Evolutionary conservation across 192 early-diverging fungal species (phyloP).

Genomic region (Pilobolus umbonatus): DNA sequence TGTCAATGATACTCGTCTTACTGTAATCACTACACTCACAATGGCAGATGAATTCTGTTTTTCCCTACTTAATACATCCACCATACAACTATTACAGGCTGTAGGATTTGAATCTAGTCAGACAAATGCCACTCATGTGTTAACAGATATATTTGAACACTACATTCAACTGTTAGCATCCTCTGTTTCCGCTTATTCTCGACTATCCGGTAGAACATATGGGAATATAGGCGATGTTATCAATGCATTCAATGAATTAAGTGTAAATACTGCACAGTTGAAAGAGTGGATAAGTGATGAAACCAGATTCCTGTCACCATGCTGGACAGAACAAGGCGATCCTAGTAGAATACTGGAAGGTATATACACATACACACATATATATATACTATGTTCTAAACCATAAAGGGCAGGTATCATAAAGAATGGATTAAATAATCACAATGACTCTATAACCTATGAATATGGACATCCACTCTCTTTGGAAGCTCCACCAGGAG

Average conservation of each 20-base stretch:
- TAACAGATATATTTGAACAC: slow-evolving; percentile 49
- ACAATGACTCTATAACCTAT: not conserved
- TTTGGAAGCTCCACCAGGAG: not conserved
- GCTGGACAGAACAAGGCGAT: slow-evolving; percentile 42
- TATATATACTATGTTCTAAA: not conserved
- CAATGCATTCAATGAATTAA: slow-evolving; percentile 37
- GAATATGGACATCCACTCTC: not conserved
- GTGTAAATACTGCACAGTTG: slow-evolving; percentile 34
- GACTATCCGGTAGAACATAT: slow-evolving; percentile 39
- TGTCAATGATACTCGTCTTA: too few species aligned
- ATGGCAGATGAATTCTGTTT: slow-evolving; percentile 45
- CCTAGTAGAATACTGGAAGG: slow-evolving; percentile 41
- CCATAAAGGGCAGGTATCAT: not conserved
- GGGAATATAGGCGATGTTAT: slow-evolving; percentile 41
- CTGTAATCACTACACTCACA: too few species aligned
- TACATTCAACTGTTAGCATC: slow-evolving; percentile 45
- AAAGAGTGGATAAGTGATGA: slow-evolving; percentile 45
- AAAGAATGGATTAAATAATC: not conserved
- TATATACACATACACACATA: slow-evolving; percentile 11
- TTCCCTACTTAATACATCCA: slow-evolving; percentile 41
- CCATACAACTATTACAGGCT: slow-evolving; percentile 47
- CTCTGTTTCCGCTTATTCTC: slow-evolving; percentile 41
- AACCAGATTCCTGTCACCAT: slow-evolving; percentile 30
- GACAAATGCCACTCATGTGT: slow-evolving; percentile 32
- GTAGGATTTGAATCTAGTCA: slow-evolving; percentile 51